These are phyloP conservation scores for Arthrobotrys pseudoclavata DNA, from an alignment of 2,329 filamentous ascomycete genomes.

Conservation along the genomic window DNA sequence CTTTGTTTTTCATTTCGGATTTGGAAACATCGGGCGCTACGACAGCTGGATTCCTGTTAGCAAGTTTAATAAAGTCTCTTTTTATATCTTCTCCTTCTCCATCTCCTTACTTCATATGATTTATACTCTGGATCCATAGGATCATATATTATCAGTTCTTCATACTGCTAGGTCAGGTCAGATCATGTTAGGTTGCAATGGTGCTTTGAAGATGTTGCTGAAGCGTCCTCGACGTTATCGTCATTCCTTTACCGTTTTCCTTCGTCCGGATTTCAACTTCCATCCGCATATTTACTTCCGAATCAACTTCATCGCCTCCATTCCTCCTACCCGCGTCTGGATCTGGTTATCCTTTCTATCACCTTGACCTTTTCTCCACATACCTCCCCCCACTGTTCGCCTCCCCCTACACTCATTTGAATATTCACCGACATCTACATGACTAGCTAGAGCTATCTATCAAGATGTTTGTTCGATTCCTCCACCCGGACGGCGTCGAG, in stretches of 20 bases:
- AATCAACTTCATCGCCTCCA: conserved; percentile 14
- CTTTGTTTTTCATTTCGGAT: conserved; percentile 6
- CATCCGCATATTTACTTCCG: background rate
- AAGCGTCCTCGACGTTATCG: background rate
- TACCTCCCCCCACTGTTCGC: background rate
- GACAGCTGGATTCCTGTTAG: conserved; percentile 31
- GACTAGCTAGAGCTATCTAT: background rate
- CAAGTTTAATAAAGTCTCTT: conserved; percentile 23
- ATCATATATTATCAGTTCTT: background rate
- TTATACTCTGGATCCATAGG: background rate
- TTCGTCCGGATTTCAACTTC: conserved; percentile 20
- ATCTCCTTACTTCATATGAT: background rate
- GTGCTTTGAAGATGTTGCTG: conserved; percentile 10
- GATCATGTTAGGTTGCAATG: background rate
- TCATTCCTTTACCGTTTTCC: conserved; percentile 17
- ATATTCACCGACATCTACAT: background rate
- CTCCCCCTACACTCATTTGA: background rate
- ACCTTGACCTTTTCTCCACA: background rate
- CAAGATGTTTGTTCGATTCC: conserved; percentile 45
- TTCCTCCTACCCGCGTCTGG: conserved; percentile 15
- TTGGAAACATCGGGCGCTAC: conserved; percentile 27
- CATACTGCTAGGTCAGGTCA: background rate
- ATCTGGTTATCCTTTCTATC: conserved; percentile 11
- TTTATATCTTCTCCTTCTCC: background rate
- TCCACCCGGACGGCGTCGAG: conserved; percentile 10